Base-by-base conservation (phyloP, 176 grass and related monocot genomes). In the Hordeum marinum region DNA sequence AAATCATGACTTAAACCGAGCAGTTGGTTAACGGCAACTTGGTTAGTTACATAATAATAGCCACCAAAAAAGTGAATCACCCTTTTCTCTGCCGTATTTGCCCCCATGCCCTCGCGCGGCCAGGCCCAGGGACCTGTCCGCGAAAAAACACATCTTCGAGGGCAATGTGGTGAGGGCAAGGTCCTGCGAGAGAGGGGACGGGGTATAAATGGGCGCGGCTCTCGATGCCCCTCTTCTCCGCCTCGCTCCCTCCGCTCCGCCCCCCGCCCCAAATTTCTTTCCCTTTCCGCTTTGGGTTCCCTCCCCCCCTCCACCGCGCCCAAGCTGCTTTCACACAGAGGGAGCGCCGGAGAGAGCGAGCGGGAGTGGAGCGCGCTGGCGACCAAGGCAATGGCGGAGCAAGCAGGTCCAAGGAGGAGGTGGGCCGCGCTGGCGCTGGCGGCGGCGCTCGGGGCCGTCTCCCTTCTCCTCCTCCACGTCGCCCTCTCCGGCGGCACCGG, bases 161-260 rank as follows among this genome's bases (percentile, higher is more conserved):
- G 90, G 84, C 52, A 86, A 92, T 92, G 84, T 27, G 85, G 48
- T 52, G 3, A 6, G 46, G 14, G 24, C 12, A 39, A 68, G 83
- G n/a, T n/a, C n/a, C n/a, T n/a, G n/a, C 55, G 23, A 11, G 42
- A 46, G 63, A 25, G 31, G 24, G 3, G 73, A 14, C 17, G 42
- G 34, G 43, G 34, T 94, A 94, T 92, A 94, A 92, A 92, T 60
- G 12, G 77, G 84, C 87, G 87, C 82, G 80, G 27, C 23, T 17
- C 81, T 52, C 88, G n/a, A 75, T 83, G 85, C 85, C 73, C 20
- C 65, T 35, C 60, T 1, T 24, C 81, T 66, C 11, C 31, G 14
- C 79, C 65, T 40, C 77, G 36, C 57, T 23, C 25, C 85, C 9
- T 13, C 59, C 31, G n/a, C 67, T 63, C 84, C 24, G 29, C n/a